Conservation (phyloP, 352 stramenopile genomes). For the Phytophthora pluvialis region DNA sequence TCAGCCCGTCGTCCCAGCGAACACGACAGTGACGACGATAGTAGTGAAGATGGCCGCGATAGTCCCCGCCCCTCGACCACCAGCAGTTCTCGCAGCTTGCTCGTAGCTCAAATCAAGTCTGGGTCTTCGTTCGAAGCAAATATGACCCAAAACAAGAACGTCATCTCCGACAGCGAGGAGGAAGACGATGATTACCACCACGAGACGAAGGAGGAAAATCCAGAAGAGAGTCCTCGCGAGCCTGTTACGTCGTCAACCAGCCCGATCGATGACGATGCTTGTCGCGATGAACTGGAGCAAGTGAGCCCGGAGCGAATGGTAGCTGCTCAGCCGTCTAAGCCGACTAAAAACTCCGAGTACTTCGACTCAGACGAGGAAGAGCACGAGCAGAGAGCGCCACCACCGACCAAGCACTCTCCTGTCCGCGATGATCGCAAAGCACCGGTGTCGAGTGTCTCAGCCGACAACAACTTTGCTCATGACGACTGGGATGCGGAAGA, state of each 20-base stretch:
- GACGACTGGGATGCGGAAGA: slow-evolving; percentile 81
- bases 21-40: slow-evolving; percentile 31
- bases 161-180: slow-evolving; percentile 44
- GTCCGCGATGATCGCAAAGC: slow-evolving; percentile 8
- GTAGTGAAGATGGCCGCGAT: slow-evolving; percentile 40
- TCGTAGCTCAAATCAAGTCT: slow-evolving; percentile 72
- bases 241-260: slow-evolving; percentile 19
- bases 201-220: slow-evolving; percentile 41
- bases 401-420: slow-evolving; percentile 16
- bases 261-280: slow-evolving; percentile 24
- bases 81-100: slow-evolving; percentile 40
- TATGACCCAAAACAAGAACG: slow-evolving; percentile 15
- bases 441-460: slow-evolving; percentile 31
- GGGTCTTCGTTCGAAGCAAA: slow-evolving; percentile 29
- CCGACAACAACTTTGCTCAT: slow-evolving; percentile 82
- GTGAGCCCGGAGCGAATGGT: slow-evolving; percentile 12
- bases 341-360: slow-evolving; percentile 48
- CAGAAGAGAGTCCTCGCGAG: slow-evolving; percentile 50
- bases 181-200: slow-evolving; percentile 38
- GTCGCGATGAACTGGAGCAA: slow-evolving; percentile 10
- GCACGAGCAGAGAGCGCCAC: slow-evolving; percentile 16
- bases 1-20: slow-evolving; percentile 12
- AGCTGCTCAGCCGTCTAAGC: slow-evolving; percentile 9
- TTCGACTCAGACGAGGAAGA: slow-evolving; percentile 72
- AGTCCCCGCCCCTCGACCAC: slow-evolving; percentile 34